Conservation (phyloP, 2,329 filamentous ascomycete species). For the Hymenoscyphus albidus region DNA sequence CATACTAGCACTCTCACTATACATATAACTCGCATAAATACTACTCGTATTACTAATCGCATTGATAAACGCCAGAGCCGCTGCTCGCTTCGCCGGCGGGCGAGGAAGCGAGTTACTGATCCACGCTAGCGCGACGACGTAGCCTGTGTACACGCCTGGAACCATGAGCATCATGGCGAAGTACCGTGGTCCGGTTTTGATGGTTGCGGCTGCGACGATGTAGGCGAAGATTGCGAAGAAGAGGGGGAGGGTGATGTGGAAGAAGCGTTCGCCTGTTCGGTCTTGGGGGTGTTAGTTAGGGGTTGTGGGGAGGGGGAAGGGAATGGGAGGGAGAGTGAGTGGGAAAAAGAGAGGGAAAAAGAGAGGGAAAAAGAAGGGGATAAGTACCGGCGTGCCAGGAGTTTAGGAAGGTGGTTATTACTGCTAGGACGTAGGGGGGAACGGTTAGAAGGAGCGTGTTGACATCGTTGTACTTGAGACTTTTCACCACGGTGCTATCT, state of each 20-base stretch:
- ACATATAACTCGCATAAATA: conserved; percentile 70
- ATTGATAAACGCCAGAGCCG: conserved; percentile 73
- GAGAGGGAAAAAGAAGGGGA: neutral
- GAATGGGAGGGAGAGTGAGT: neutral
- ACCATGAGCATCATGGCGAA: conserved; percentile 71
- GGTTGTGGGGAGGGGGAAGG: neutral
- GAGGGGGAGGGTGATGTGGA: conserved; percentile 61
- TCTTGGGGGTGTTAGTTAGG: conserved; percentile 39
- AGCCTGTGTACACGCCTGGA: conserved; percentile 60
- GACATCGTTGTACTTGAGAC: conserved; percentile 59
- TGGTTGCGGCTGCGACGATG: conserved; percentile 64
- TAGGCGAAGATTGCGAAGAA: conserved; percentile 60
- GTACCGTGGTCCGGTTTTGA: conserved; percentile 58
- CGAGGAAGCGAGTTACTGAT: conserved; percentile 72
- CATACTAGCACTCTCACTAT: conserved; percentile 44
- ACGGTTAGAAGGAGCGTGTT: conserved; percentile 59
- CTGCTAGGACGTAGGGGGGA: conserved; percentile 61
- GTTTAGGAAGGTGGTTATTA: conserved; percentile 60
- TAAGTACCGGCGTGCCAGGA: conserved; percentile 56
- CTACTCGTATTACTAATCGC: conserved; percentile 64
- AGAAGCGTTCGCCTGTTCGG: conserved; percentile 65
- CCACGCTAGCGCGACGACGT: conserved; percentile 68
- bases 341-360: no score
- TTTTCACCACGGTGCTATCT: conserved; percentile 57
- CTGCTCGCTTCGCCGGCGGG: conserved; percentile 59